Base-by-base conservation (phyloP, 2,329 filamentous ascomycete species). In the Ophiostoma sp. region DNA sequence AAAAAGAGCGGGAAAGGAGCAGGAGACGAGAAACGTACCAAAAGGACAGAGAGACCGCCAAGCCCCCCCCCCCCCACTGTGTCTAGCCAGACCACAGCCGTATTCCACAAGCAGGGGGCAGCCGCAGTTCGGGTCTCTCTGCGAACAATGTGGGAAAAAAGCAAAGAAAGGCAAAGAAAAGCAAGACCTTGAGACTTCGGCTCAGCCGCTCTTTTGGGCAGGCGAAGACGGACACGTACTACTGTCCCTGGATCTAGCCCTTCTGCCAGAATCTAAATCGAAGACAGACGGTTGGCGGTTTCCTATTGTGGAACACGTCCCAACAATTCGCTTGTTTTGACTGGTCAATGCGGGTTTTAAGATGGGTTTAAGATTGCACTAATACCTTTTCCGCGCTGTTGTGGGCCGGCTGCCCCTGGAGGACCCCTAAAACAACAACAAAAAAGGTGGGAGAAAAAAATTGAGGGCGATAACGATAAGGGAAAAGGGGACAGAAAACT, bases 311-410 rank as follows among this genome's bases (percentile, higher is more conserved):
- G 68, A 70, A 52, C 42, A 39, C 2, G 17, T n/a, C 66, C 66
- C 66, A 69, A 69, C 50, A 70, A 39, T 42, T 57, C 50, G 12
- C 31, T 15, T 28, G n/a, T 70, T 52, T 42, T 70, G 33, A 70
- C 48, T 69, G 66, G 66, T 31, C 64, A 68, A 68, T 68, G 64
- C 25, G 42, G 17, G 39, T 68, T 68, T 68, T 68, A 28, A 48
- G 63, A 42, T 66, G 59, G 31, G 33, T 45, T 45, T 45, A 22
- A 63, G 33, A 63, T 39, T 66, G 61, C 61, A 45, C 61, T 45
- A 66, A 45, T 28, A 45, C 31, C 17, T 63, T 63, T 63, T 63
- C 33, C 17, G 52, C 22, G 11, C 52, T 57, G 15, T 15, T 33
- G 28, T 12, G 52, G n/a, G 22, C 33, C 33, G 8, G 33, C 4